These are phyloP conservation scores for Trametes pubescens DNA, from an alignment of 1,284 basidiomycete genomes.

Conservation along the genomic window DNA sequence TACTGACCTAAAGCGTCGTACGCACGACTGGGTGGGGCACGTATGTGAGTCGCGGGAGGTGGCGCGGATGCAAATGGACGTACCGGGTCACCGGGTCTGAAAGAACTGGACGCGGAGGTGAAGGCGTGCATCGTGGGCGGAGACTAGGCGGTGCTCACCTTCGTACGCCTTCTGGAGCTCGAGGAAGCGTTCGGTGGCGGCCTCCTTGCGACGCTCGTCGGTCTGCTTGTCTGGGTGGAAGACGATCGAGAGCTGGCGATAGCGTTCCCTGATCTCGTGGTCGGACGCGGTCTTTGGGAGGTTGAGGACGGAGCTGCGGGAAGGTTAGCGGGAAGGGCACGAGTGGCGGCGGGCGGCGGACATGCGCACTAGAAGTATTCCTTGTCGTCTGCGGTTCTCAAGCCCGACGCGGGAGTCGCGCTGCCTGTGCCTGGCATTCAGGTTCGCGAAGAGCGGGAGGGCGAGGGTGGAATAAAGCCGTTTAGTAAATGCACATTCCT, in stretches of 20 bases:
- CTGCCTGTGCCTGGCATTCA: slow-evolving; percentile 27
- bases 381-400: slow-evolving; percentile 16
- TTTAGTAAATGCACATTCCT: slow-evolving; percentile 23
- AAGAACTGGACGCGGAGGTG: slow-evolving; percentile 56
- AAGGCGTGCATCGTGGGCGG: slow-evolving; percentile 8
- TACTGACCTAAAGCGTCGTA: slow-evolving; percentile 76
- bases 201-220: slow-evolving; percentile 61
- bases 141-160: slow-evolving; percentile 50
- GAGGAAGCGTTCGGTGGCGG: slow-evolving; percentile 72
- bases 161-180: slow-evolving; percentile 84
- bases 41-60: slow-evolving; percentile 26
- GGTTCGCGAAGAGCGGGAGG: slow-evolving; percentile 9
- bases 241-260: slow-evolving; percentile 75
- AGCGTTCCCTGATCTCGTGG: slow-evolving; percentile 76
- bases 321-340: slow-evolving; percentile 13
- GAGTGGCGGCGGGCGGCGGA: slow-evolving; percentile 16
- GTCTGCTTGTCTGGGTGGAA: slow-evolving; percentile 88
- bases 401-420: slow-evolving; percentile 4
- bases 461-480: slow-evolving; percentile 6
- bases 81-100: slow-evolving; percentile 79
- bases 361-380: slow-evolving; percentile 37
- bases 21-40: slow-evolving; percentile 52
- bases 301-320: slow-evolving; percentile 69
- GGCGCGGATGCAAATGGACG: slow-evolving; percentile 29
- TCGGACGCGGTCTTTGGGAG: slow-evolving; percentile 69